A percentile compares a stretch with the other conserved stretches of the same genome.
These are phyloP conservation scores for Nematodospora anomalae DNA, from an alignment of 1,139 yeast species.

Conservation along the genomic window DNA sequence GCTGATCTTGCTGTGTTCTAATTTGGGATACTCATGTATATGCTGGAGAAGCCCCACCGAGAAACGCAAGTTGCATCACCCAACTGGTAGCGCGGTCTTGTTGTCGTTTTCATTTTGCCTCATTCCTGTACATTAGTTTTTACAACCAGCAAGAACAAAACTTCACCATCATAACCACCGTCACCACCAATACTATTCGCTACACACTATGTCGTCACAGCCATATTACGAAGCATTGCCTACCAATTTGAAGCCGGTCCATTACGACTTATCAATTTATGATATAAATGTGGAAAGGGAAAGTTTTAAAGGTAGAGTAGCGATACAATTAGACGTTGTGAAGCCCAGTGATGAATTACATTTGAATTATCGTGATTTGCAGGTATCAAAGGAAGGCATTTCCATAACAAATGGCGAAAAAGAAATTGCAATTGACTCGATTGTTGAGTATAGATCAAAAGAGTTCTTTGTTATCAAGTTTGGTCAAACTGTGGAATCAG, in stretches of 20 bases:
- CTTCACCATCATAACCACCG: neutral
- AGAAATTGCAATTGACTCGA: conserved; percentile 16
- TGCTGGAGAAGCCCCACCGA: too few species aligned
- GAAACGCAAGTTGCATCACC: too few species aligned
- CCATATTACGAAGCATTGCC: conserved; percentile 49
- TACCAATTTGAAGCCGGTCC: conserved; percentile 37
- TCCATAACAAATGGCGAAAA: conserved; percentile 6
- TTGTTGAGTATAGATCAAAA: conserved; percentile 23
- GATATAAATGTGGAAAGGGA: conserved; percentile 34
- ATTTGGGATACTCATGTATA: too few species aligned
- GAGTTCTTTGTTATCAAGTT: conserved; percentile 32
- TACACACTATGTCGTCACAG: neutral
- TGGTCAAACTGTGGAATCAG: conserved; percentile 13
- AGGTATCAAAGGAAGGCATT: conserved; percentile 19
- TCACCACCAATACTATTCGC: conserved; percentile 1
- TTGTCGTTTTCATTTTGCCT: too few species aligned
- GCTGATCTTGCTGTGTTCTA: too few species aligned
- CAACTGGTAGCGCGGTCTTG: too few species aligned
- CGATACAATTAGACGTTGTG: conserved; percentile 36
- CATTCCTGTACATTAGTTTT: too few species aligned
- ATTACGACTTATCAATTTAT: conserved; percentile 42
- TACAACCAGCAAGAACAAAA: neutral
- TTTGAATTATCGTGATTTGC: conserved; percentile 45
- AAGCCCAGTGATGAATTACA: conserved; percentile 36
- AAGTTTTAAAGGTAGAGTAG: conserved; percentile 43